Evolutionary conservation across 805 yeast genomes (phyloP).

Genomic region (Phaffomyces antillensis): DNA sequence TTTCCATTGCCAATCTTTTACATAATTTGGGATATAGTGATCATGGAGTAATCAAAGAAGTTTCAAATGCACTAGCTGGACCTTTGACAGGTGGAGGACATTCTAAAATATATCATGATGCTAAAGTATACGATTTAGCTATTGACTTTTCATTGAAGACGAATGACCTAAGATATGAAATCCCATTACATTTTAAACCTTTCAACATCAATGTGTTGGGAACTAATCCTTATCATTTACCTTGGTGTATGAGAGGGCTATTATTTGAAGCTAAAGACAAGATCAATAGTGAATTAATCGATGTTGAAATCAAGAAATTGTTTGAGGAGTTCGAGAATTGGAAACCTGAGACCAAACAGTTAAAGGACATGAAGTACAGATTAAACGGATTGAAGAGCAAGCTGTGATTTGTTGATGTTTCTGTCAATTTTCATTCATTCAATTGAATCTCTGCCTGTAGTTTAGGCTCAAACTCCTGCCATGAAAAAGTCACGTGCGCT

Average conservation of each 20-base stretch:
- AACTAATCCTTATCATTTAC: slow-evolving; percentile 76
- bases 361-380: slow-evolving; percentile 80
- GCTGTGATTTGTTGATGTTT: slow-evolving; percentile 6
- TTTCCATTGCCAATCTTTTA: slow-evolving; percentile 64
- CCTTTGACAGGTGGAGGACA: slow-evolving; percentile 95
- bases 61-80: slow-evolving; percentile 76
- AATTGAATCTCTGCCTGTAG: too few relatives aligned
- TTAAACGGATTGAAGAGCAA: slow-evolving; percentile 45
- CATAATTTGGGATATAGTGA: slow-evolving; percentile 76
- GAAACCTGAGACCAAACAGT: slow-evolving; percentile 77
- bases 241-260: slow-evolving; percentile 89
- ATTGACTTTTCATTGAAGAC: slow-evolving; percentile 71
- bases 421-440: too few relatives aligned
- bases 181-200: slow-evolving; percentile 28
- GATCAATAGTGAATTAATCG: slow-evolving; percentile 30
- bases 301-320: slow-evolving; percentile 52
- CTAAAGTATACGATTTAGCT: slow-evolving; percentile 77
- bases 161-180: slow-evolving; percentile 42
- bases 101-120: slow-evolving; percentile 80
- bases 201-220: slow-evolving; percentile 63
- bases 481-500: too few relatives aligned
- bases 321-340: slow-evolving; percentile 72
- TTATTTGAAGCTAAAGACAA: slow-evolving; percentile 54
- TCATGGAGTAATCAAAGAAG: slow-evolving; percentile 78
- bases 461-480: too few relatives aligned